Evolutionary conservation across 805 yeast species (phyloP).

Genomic region (Dipodascus albidus): DNA sequence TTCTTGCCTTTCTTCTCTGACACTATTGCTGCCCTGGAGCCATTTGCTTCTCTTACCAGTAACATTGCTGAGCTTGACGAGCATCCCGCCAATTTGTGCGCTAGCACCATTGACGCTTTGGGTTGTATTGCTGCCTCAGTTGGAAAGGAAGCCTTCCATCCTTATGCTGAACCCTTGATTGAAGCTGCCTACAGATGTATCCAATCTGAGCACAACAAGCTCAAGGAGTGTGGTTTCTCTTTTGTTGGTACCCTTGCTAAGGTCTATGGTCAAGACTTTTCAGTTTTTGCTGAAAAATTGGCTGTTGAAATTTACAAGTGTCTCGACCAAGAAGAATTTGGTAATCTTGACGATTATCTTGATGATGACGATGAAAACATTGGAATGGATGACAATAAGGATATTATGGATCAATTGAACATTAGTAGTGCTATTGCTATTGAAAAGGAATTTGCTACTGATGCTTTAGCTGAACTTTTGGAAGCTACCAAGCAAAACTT

Average conservation of each 20-base stretch:
- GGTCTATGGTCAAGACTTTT: slow-evolving; percentile 84
- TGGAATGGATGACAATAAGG: slow-evolving; percentile 43
- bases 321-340: slow-evolving; percentile 75
- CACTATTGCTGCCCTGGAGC: slow-evolving; percentile 72
- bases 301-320: slow-evolving; percentile 78
- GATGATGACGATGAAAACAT: slow-evolving; percentile 35
- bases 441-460: slow-evolving; percentile 92
- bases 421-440: slow-evolving; percentile 92
- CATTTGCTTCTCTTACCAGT: slow-evolving; percentile 41
- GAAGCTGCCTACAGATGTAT: slow-evolving; percentile 78
- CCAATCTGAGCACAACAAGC: slow-evolving; percentile 65
- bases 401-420: slow-evolving; percentile 58
- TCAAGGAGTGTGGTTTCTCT: slow-evolving; percentile 91
- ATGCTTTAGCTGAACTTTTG: slow-evolving; percentile 82
- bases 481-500: slow-evolving; percentile 75
- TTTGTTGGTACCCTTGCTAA: slow-evolving; percentile 89
- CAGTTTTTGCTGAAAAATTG: slow-evolving; percentile 71
- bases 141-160: slow-evolving; percentile 78
- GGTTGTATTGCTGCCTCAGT: slow-evolving; percentile 96
- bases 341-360: slow-evolving; percentile 27
- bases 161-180: slow-evolving; percentile 78
- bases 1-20: slow-evolving; percentile 78
- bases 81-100: slow-evolving; percentile 84
- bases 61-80: slow-evolving; percentile 72
- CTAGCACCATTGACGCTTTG: slow-evolving; percentile 83